Evolutionary conservation across 805 yeast species (phyloP).

Genomic region (Wickerhamomyces hampshirensis): DNA sequence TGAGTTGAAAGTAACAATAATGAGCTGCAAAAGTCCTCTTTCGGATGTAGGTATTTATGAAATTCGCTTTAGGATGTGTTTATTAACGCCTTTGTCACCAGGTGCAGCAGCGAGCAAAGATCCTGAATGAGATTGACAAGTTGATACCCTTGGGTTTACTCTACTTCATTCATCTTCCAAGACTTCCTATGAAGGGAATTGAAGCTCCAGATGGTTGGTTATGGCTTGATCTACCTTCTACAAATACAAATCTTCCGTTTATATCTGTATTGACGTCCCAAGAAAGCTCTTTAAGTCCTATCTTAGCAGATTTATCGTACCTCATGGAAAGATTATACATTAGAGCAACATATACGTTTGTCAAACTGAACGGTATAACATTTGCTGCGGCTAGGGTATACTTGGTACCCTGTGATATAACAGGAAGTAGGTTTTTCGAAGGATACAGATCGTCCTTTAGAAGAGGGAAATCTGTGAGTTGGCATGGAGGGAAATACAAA

Average conservation of each 20-base stretch:
- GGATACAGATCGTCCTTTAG: conserved; percentile 32
- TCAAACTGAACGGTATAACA: conserved; percentile 6
- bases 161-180: conserved; percentile 39
- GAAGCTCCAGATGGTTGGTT: conserved; percentile 43
- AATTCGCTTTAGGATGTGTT: background rate
- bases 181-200: conserved; percentile 31
- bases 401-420: conserved; percentile 40
- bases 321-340: conserved; percentile 33
- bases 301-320: conserved; percentile 37
- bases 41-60: background rate
- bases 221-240: conserved; percentile 50
- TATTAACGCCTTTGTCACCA: background rate
- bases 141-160: conserved; percentile 48
- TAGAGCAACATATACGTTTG: conserved; percentile 39
- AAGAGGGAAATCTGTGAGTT: conserved; percentile 28
- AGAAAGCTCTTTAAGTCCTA: conserved; percentile 16
- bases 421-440: conserved; percentile 28
- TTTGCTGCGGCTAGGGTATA: conserved; percentile 40
- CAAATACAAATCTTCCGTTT: conserved; percentile 9
- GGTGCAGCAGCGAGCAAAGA: conserved; percentile 13
- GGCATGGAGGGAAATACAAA: conserved; percentile 32
- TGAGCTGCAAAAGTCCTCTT: too few species aligned
- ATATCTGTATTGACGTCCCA: conserved; percentile 8
- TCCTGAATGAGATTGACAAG: conserved; percentile 14
- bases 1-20: too few species aligned